Conservation (phyloP, 2,329 filamentous ascomycete genomes). For the Endocalyx cinctus region DNA sequence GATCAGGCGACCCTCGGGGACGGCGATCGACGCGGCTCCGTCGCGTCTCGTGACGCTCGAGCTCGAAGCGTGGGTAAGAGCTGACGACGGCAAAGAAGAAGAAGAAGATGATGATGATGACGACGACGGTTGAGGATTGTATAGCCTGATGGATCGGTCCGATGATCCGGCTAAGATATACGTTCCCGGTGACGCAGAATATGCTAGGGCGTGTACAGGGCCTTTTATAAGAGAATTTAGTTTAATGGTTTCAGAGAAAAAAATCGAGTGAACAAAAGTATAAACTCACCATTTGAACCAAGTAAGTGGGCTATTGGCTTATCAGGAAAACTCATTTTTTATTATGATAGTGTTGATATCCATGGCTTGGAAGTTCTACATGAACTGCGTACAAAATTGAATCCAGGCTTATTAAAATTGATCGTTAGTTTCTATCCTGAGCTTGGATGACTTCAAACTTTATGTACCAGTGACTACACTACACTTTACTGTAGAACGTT, state of each 20-base stretch:
- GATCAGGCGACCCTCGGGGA: conserved; percentile 59
- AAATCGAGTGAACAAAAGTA: neutral
- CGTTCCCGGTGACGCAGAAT: conserved; percentile 67
- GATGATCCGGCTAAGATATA: conserved; percentile 82
- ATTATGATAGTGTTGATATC: conserved; percentile 13
- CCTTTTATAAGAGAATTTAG: conserved; percentile 39
- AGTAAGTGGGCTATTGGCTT: conserved; percentile 51
- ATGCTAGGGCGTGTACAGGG: conserved; percentile 67
- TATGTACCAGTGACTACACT: too few relatives aligned
- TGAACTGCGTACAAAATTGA: too few relatives aligned
- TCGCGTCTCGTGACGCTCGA: too few relatives aligned
- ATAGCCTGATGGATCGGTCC: conserved; percentile 80
- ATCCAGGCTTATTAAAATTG: too few relatives aligned
- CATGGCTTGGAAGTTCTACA: too few relatives aligned
- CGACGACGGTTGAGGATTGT: conserved; percentile 70
- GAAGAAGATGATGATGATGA: conserved; percentile 26
- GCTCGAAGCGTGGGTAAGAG: too few relatives aligned
- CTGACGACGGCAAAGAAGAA: conserved; percentile 28
- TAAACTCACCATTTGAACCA: conserved; percentile 51
- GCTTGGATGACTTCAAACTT: too few relatives aligned
- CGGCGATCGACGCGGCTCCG: conserved; percentile 14
- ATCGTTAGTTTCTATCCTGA: too few relatives aligned
- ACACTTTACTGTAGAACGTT: too few relatives aligned
- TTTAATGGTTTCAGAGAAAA: conserved; percentile 2
- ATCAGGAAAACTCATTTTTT: conserved; percentile 35